phyloP scores from a whole-genome alignment of 768 basidiomycete species.

The Boletales sp. region DNA sequence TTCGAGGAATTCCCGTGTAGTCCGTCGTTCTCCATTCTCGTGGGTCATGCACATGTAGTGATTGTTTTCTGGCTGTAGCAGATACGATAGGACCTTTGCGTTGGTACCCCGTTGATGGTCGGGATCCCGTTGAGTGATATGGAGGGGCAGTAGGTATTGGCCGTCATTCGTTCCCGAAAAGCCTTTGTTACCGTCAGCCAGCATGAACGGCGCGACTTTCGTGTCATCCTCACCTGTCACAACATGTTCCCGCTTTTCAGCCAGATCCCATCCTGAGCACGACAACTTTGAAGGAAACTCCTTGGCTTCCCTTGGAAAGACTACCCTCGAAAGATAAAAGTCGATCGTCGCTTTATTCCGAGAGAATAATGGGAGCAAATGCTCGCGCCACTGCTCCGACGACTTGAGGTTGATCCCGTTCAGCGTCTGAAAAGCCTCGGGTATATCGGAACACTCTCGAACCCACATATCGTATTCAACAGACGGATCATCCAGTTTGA shows the following conservation, averaged over 20 bases:
- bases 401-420: constrained; percentile 24
- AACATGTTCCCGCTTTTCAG: constrained; percentile 11
- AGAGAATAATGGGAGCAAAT: constrained; percentile 11
- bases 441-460: constrained; percentile 6
- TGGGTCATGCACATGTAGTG: constrained; percentile 5
- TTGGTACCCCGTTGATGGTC: constrained; percentile 12
- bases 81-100: constrained; percentile 12
- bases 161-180: constrained; percentile 29
- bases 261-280: constrained; percentile 27
- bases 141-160: constrained; percentile 25
- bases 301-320: constrained; percentile 27
- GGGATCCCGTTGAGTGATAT: constrained; percentile 23
- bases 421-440: constrained; percentile 9
- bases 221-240: constrained; percentile 12
- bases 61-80: constrained; percentile 20
- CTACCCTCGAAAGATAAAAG: constrained; percentile 21
- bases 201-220: too few relatives aligned
- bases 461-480: constrained; percentile 22
- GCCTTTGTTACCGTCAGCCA: background rate
- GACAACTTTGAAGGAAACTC: constrained; percentile 9
- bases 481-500: constrained; percentile 17
- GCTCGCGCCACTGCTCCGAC: constrained; percentile 3
- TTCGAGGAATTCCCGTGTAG: constrained; percentile 25
- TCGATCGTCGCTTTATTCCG: constrained; percentile 19
- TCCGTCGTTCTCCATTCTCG: constrained; percentile 4